These are phyloP conservation scores for Mucor mucedo DNA, from an alignment of 371 early-diverging fungal genomes.

Conservation along the genomic window DNA sequence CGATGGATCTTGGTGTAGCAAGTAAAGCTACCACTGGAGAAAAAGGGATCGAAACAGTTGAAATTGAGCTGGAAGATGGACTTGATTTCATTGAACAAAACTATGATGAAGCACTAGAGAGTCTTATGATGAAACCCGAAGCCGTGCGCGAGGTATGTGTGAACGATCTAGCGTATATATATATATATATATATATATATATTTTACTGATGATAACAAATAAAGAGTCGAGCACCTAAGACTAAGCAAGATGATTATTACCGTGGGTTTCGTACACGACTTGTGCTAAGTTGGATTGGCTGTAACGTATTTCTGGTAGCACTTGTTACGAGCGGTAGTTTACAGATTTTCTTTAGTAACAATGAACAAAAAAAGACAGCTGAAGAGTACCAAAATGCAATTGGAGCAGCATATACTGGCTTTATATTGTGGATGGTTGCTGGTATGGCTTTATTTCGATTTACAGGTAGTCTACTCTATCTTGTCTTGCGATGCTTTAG, in stretches of 20 bases:
- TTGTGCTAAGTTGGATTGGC: conserved; percentile 86
- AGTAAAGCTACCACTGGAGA: conserved; percentile 35
- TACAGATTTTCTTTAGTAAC: conserved; percentile 43
- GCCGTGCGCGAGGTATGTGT: conserved; percentile 32
- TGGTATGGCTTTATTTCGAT: conserved; percentile 74
- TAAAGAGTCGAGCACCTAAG: conserved; percentile 68
- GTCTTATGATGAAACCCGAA: conserved; percentile 55
- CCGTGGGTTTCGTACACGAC: conserved; percentile 80
- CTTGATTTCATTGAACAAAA: conserved; percentile 68
- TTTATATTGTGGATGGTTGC: conserved; percentile 89
- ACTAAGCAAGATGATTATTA: conserved; percentile 89
- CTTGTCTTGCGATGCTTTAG: conserved; percentile 34
- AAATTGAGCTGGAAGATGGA: conserved; percentile 74
- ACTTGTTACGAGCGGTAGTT: conserved; percentile 59
- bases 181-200: too few species aligned
- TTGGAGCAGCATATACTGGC: conserved; percentile 64
- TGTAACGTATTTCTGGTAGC: conserved; percentile 83
- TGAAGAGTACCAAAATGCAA: conserved; percentile 24
- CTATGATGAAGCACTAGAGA: conserved; percentile 73
- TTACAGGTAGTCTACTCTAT: conserved; percentile 73
- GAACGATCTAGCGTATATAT: conserved; percentile 6
- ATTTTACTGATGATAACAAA: too few species aligned
- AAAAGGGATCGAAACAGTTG: conserved; percentile 60
- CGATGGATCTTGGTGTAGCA: conserved; percentile 60
- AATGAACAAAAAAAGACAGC: conserved; percentile 9